phyloP scores from a whole-genome alignment of 148 eudicot genomes.

The Spergularia marina region DNA sequence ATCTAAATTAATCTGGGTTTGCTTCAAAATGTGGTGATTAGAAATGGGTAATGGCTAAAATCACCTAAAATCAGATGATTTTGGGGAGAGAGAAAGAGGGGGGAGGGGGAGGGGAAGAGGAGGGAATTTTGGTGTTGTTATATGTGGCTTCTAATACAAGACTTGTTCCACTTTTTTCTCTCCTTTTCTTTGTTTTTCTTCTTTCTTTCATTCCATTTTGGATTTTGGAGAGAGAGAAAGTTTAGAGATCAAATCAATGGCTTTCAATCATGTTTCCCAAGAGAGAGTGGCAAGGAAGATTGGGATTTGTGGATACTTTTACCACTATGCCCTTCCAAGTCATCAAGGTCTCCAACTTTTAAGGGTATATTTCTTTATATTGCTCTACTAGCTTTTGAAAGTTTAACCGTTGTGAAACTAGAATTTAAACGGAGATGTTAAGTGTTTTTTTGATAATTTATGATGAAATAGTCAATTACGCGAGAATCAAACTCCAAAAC shows the following conservation, averaged over 20 bases:
- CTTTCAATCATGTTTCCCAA: constrained; percentile 1
- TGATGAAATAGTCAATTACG: too few species aligned
- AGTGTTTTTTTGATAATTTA: too few species aligned
- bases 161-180: constrained; percentile 54
- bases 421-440: too few species aligned
- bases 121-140: constrained; percentile 14
- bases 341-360: too few species aligned
- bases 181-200: constrained; percentile 16
- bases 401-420: too few species aligned
- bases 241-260: constrained; percentile 7
- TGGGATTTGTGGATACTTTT: not conserved
- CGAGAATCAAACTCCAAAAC: too few species aligned
- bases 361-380: too few species aligned
- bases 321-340: constrained; percentile 7
- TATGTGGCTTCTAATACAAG: constrained; percentile 44
- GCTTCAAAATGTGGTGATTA: constrained; percentile 19
- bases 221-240: not conserved
- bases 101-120: not conserved
- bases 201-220: constrained; percentile 20
- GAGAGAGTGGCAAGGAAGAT: not conserved
- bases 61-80: constrained; percentile 11
- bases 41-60: constrained; percentile 18
- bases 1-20: constrained; percentile 21
- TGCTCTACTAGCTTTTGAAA: too few species aligned
- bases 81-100: constrained; percentile 7